These are phyloP conservation scores for Paracorniculantispora psalliotae DNA, from an alignment of 2,329 filamentous ascomycete species.

Conservation along the genomic window DNA sequence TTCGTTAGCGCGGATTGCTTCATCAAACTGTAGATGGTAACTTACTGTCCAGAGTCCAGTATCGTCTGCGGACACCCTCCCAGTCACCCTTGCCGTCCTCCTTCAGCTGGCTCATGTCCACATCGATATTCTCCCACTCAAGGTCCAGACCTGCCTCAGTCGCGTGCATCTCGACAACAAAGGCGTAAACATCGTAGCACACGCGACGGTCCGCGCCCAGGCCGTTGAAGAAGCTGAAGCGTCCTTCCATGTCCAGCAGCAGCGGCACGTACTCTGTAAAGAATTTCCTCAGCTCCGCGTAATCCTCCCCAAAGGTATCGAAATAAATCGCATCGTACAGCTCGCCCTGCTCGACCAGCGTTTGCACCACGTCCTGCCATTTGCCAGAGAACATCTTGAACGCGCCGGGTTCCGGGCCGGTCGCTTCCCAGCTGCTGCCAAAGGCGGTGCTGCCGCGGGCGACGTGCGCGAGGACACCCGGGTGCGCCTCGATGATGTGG, in stretches of 20 bases:
- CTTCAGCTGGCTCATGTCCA: conserved; percentile 62
- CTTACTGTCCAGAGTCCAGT: conserved; percentile 78
- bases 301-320: conserved; percentile 95
- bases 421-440: conserved; percentile 49
- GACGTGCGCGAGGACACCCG: conserved; percentile 66
- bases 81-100: conserved; percentile 69
- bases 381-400: conserved; percentile 65
- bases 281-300: conserved; percentile 76
- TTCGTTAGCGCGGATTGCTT: conserved; percentile 20
- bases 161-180: conserved; percentile 86
- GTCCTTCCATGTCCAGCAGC: conserved; percentile 64
- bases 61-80: conserved; percentile 81
- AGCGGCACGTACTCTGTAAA: conserved; percentile 83
- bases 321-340: conserved; percentile 90
- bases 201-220: conserved; percentile 87
- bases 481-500: conserved; percentile 84
- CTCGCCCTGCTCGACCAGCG: conserved; percentile 61
- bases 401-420: conserved; percentile 57
- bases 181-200: conserved; percentile 94
- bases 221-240: conserved; percentile 86
- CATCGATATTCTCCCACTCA: conserved; percentile 73
- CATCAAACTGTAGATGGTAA: conserved; percentile 12
- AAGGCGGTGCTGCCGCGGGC: conserved; percentile 41
- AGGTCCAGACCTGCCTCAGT: conserved; percentile 85
- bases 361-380: conserved; percentile 77